A percentile compares a stretch with the other conserved stretches of the same genome.
phyloP scores from a whole-genome alignment of 768 basidiomycete genomes.

The Cystofilobasidium capitatum region DNA sequence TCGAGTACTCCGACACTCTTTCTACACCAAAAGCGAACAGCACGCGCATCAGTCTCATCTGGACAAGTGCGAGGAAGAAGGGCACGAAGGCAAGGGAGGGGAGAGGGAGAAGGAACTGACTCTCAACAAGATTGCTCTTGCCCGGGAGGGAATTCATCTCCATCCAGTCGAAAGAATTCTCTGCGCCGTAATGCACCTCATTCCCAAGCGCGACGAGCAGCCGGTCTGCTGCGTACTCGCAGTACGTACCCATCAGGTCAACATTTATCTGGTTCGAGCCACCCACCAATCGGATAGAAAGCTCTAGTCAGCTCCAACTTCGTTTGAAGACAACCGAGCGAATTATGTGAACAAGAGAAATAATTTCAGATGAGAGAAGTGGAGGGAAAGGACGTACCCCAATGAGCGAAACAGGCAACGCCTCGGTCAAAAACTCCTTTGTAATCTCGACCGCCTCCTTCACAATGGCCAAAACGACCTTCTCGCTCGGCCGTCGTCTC shows the following conservation, averaged over 20 bases:
- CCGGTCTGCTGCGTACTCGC: slow-evolving; percentile 36
- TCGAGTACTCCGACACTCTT: background rate
- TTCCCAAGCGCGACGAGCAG: slow-evolving; percentile 10
- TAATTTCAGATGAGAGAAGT: background rate
- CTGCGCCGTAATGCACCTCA: slow-evolving; percentile 31
- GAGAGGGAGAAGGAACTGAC: too few species aligned
- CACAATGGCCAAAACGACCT: slow-evolving; percentile 61
- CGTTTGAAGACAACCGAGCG: background rate
- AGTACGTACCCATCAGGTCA: slow-evolving; percentile 64
- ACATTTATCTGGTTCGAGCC: slow-evolving; percentile 62
- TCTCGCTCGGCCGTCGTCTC: slow-evolving; percentile 67
- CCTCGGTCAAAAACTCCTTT: slow-evolving; percentile 63
- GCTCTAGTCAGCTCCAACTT: background rate
- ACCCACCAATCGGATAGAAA: background rate
- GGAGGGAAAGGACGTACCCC: slow-evolving; percentile 41
- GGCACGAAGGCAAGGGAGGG: too few species aligned
- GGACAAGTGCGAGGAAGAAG: too few species aligned
- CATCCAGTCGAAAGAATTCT: slow-evolving; percentile 57
- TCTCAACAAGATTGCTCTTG: background rate
- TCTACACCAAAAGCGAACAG: background rate
- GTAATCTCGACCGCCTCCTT: slow-evolving; percentile 75
- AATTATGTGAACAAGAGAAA: background rate
- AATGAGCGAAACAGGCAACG: slow-evolving; percentile 72
- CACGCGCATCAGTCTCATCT: too few species aligned
- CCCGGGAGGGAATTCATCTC: slow-evolving; percentile 47